These are phyloP conservation scores for Chaetomiaceae sp. DNA, from an alignment of 2,329 filamentous ascomycete genomes.

Conservation along the genomic window DNA sequence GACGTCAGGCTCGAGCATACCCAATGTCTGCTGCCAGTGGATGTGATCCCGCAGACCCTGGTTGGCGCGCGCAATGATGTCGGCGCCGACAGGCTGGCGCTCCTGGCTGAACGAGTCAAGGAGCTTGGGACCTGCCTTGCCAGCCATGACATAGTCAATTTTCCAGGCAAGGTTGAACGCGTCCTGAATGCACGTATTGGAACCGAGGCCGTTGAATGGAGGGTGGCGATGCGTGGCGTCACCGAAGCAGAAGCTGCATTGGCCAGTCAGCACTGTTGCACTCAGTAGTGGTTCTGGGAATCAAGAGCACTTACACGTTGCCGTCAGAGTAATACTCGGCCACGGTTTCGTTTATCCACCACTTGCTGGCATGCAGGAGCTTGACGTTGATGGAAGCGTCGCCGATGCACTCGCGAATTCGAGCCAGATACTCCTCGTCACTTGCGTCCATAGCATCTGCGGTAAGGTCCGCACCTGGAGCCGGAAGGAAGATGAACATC, in stretches of 20 bases:
- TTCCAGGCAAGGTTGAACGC: conserved; percentile 54
- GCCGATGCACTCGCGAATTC: conserved; percentile 47
- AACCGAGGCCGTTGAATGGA: conserved; percentile 50
- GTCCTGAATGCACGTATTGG: conserved; percentile 54
- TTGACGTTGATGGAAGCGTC: conserved; percentile 46
- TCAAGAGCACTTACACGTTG: conserved; percentile 30
- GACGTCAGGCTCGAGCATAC: conserved; percentile 34
- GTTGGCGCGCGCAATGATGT: conserved; percentile 50
- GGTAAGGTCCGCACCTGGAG: conserved; percentile 31
- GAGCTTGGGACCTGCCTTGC: conserved; percentile 32
- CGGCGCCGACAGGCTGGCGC: conserved; percentile 43
- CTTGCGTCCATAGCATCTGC: conserved; percentile 34
- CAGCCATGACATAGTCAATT: conserved; percentile 40
- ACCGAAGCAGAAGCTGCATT: conserved; percentile 45
- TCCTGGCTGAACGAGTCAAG: conserved; percentile 41
- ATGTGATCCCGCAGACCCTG: conserved; percentile 48
- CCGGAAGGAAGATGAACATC: conserved; percentile 50
- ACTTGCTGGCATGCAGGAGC: conserved; percentile 49
- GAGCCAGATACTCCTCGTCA: conserved; percentile 39
- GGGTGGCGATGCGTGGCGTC: conserved; percentile 55
- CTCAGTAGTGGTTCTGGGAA: background rate
- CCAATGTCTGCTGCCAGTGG: conserved; percentile 40
- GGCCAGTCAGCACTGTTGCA: background rate
- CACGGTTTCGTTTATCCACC: conserved; percentile 56
- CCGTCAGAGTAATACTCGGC: conserved; percentile 49